Base-by-base conservation (phyloP, 768 basidiomycete species). In the Rossbeevera mucosa region DNA sequence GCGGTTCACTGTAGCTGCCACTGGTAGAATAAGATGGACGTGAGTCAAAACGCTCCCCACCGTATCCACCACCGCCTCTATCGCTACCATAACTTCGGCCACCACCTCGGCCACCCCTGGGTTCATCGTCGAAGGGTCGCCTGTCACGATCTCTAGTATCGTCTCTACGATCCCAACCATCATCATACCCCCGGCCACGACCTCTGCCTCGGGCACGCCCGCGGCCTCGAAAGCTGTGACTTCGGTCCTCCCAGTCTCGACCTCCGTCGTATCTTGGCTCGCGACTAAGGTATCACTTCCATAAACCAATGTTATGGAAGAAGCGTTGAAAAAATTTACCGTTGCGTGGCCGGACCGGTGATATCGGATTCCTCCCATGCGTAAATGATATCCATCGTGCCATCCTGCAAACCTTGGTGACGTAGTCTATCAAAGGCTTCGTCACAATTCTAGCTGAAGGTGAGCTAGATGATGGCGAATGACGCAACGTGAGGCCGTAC, bases 331-430 rank as follows among this genome's bases (percentile, higher is more conserved):
- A 58, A 58, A 38, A 3, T 20, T 18, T 68, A 76, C 73, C 74
- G 70, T 59, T 72, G 74, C 7, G 67, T 76, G 36, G 73, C 71
- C 40, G 79, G 77, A 20, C 79, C 70, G 36, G 77, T 73, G 1
- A 73, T 69, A 52, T 85, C 83, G 6, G 73, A 76, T 12, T 79
- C 75, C 52, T 97, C 93, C 87, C 91, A 95, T 28, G 87, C 87
- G 58, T 88, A 91, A 0, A 81, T 74, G 42, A 97, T 85, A 50
- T 94, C 90, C 81, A 96, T 86, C 1, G 86, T 81, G 13, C 96
- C 94, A 61, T 93, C 92, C 63, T 88, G 87, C 48, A 85, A 64
- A 2, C 85, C 79, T 70, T 89, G 83, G 52, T 90, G 86, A 45
- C 91, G 79, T 55, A 96, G 72, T 18, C 83, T 76, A 61, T 96